phyloP scores from a whole-genome alignment of 2,329 filamentous ascomycete species.

The Neocatenulostroma microsporum region DNA sequence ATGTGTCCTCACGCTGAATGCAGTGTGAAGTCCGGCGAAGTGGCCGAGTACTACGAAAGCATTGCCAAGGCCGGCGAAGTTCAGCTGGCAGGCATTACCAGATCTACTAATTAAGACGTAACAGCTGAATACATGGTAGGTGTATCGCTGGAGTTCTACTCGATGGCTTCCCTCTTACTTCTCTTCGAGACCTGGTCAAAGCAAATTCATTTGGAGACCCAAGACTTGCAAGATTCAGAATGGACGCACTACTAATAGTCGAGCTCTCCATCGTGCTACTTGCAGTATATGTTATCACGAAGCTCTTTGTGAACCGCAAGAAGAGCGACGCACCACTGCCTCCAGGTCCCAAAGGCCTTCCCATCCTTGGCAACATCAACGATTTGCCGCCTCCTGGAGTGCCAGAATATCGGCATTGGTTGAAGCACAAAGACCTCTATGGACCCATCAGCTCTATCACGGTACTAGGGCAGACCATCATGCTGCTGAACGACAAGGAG shows the following conservation, averaged over 20 bases:
- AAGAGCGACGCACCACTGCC: slow-evolving; percentile 10
- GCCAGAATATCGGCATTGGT: slow-evolving; percentile 36
- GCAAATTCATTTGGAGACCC: no score
- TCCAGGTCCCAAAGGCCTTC: slow-evolving; percentile 17
- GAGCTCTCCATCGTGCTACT: not conserved
- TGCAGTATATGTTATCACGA: not conserved
- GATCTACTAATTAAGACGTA: no score
- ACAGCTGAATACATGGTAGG: no score
- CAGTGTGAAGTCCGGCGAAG: no score
- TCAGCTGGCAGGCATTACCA: no score
- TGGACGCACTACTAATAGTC: not conserved
- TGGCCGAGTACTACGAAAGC: no score
- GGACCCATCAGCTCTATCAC: slow-evolving; percentile 33
- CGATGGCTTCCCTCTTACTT: no score
- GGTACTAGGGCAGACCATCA: slow-evolving; percentile 35
- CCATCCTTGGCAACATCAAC: slow-evolving; percentile 18
- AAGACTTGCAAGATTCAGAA: no score
- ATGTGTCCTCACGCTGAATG: no score
- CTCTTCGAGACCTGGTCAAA: no score
- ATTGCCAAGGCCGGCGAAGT: no score
- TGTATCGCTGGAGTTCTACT: no score
- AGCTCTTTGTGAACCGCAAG: not conserved
- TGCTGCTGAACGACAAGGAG: slow-evolving; percentile 35
- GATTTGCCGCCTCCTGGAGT: slow-evolving; percentile 20
- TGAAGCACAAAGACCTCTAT: slow-evolving; percentile 32